Evolutionary conservation across 768 basidiomycete genomes (phyloP), one percentile per base, ranked within the genome.

Genomic region (Rhizopogon roseolus): DNA sequence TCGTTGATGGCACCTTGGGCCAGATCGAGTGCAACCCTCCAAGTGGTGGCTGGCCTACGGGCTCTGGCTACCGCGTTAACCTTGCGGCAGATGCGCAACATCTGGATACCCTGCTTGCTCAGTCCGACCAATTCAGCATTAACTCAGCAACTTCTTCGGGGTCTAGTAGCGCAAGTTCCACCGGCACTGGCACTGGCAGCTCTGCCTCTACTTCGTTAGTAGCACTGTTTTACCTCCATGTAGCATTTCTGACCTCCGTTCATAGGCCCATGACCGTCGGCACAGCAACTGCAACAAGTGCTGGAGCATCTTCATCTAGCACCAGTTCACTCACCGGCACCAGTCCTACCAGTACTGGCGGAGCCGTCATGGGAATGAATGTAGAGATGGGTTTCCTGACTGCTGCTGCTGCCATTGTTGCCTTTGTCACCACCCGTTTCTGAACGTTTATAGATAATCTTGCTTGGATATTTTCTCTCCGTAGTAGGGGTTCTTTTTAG

Each of bases 1-100:
- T 78, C 43, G 81, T 88, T 41, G 74, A 81, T 45, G 83, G 82
- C 32, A 74, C 69, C 14, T 58, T 67, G 0, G 70, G 70, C 13
- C 63, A 59, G 4, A 65, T 74, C 40, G 63, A 58, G 22, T 71
- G 86, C 51, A 76, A 71, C 64, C 73, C 85, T 19, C 84, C 86
- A 4, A 79, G 76, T 49, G 76, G 73, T 29, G 86, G 86, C 14
- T 92, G 86, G 84, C 82, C 84, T 11, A 43, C 66, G n/a, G 86
- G 85, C 53, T 52, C 58, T 34, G 73, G 68, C 36, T 94, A 80
- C 80, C 85, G 80, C 53, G 76, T 95, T 69, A 90, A 93, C 73
- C 67, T 94, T 27, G 81, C 85, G 56, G 61, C 73, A 59, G 75
- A 80, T 58, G 57, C 74, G 3, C 52, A 76, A 17, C 49, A 81